phyloP scores from a whole-genome alignment of 805 yeast genomes.

The Candida koratica region DNA sequence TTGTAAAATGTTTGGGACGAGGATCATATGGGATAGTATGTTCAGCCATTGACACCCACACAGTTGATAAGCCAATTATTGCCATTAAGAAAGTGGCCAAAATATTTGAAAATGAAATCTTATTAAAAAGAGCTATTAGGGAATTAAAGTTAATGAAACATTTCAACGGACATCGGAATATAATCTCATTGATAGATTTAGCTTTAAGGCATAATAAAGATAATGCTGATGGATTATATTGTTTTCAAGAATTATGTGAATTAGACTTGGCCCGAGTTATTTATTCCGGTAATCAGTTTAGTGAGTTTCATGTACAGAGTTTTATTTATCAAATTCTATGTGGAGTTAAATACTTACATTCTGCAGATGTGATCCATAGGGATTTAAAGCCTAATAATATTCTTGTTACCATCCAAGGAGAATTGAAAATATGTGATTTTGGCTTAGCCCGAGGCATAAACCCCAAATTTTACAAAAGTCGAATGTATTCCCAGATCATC shows the following conservation, averaged over 20 bases:
- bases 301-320: conserved; percentile 77
- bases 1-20: conserved; percentile 62
- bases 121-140: conserved; percentile 75
- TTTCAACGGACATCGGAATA: conserved; percentile 83
- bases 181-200: conserved; percentile 67
- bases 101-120: conserved; percentile 62
- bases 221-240: conserved; percentile 73
- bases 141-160: conserved; percentile 78
- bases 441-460: conserved; percentile 82
- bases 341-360: conserved; percentile 84
- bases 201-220: conserved; percentile 66
- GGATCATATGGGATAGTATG: conserved; percentile 89
- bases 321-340: conserved; percentile 79
- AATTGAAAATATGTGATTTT: conserved; percentile 84
- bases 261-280: conserved; percentile 80
- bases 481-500: conserved; percentile 38
- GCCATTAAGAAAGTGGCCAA: conserved; percentile 81
- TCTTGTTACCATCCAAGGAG: conserved; percentile 69
- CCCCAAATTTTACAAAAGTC: conserved; percentile 24
- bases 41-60: conserved; percentile 56
- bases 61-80: conserved; percentile 24
- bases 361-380: conserved; percentile 88
- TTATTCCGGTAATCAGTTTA: conserved; percentile 67
- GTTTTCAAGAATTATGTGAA: conserved; percentile 82
- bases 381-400: conserved; percentile 92